Evolutionary conservation across 495 filamentous ascomycete species (phyloP).

Genomic region (Tuber umbilicatum): DNA sequence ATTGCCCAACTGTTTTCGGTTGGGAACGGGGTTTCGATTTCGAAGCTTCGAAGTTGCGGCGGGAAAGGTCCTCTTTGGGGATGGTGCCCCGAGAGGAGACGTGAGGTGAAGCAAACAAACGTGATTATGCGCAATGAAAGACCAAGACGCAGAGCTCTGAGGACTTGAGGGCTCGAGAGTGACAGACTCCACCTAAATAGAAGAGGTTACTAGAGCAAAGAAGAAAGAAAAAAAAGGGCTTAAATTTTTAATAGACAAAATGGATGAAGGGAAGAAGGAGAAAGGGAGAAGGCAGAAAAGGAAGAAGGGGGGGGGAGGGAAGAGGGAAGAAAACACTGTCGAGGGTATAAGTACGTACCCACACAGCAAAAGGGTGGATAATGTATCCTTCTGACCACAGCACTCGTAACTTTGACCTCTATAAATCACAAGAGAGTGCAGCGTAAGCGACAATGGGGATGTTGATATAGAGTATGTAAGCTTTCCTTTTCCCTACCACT

Average conservation of each 20-base stretch:
- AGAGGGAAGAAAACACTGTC: slow-evolving; percentile 7
- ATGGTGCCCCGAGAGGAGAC: neutral
- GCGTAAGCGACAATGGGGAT: neutral
- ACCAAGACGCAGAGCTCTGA: neutral
- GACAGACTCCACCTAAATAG: slow-evolving; percentile 9
- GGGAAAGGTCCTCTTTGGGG: neutral
- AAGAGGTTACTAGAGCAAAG: slow-evolving; percentile 14
- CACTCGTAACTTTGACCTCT: neutral
- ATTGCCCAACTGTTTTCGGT: slow-evolving; percentile 8
- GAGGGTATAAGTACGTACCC: neutral
- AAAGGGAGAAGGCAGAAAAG: neutral
- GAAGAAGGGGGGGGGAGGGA: neutral
- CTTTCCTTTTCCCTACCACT: neutral
- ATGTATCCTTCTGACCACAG: neutral
- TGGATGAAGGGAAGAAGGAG: slow-evolving; percentile 1
- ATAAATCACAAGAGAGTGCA: neutral
- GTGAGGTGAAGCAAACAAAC: neutral
- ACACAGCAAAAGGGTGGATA: neutral
- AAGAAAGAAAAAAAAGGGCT: slow-evolving; percentile 8
- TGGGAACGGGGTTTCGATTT: slow-evolving; percentile 1
- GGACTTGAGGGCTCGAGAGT: neutral
- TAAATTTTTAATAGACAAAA: slow-evolving; percentile 1
- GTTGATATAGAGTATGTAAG: neutral
- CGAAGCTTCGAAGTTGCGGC: slow-evolving; percentile 5
- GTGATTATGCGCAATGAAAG: slow-evolving; percentile 7